Evolutionary conservation across 2,329 filamentous ascomycete genomes (phyloP).

Genomic region (Penicillium sp.): DNA sequence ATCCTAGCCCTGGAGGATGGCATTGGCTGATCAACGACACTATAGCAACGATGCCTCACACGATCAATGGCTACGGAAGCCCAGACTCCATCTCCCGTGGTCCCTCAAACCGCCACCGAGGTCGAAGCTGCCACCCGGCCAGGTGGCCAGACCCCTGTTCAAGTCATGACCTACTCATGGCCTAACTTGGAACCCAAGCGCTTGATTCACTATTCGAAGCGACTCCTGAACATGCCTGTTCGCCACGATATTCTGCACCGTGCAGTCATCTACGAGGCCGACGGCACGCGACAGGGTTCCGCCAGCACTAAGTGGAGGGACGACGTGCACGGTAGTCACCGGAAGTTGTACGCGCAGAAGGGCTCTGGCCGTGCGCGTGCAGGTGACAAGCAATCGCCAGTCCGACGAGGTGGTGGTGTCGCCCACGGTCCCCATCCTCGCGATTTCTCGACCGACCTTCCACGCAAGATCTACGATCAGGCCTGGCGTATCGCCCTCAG

Average conservation of each 20-base stretch:
- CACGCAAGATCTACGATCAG: slow-evolving; percentile 88
- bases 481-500: slow-evolving; percentile 93
- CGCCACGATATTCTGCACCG: slow-evolving; percentile 90
- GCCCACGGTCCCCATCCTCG: slow-evolving; percentile 86
- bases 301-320: slow-evolving; percentile 78
- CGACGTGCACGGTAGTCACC: slow-evolving; percentile 80
- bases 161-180: slow-evolving; percentile 86
- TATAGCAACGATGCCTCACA: slow-evolving; percentile 46
- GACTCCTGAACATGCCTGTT: slow-evolving; percentile 83
- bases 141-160: slow-evolving; percentile 59
- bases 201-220: slow-evolving; percentile 75
- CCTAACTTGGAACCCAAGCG: slow-evolving; percentile 81
- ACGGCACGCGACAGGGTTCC: slow-evolving; percentile 82
- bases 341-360: slow-evolving; percentile 85
- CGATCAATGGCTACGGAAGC: slow-evolving; percentile 55
- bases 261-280: slow-evolving; percentile 89
- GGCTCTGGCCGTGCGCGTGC: slow-evolving; percentile 78
- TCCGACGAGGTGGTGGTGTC: slow-evolving; percentile 83
- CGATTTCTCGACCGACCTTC: slow-evolving; percentile 83
- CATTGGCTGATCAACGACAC: slow-evolving; percentile 24
- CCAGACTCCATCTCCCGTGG: slow-evolving; percentile 19
- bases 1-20: neutral
- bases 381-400: slow-evolving; percentile 78
- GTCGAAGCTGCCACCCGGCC: neutral
- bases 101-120: slow-evolving; percentile 1